phyloP scores from a whole-genome alignment of 345 rosid genomes.

The Euclidium syriacum region DNA sequence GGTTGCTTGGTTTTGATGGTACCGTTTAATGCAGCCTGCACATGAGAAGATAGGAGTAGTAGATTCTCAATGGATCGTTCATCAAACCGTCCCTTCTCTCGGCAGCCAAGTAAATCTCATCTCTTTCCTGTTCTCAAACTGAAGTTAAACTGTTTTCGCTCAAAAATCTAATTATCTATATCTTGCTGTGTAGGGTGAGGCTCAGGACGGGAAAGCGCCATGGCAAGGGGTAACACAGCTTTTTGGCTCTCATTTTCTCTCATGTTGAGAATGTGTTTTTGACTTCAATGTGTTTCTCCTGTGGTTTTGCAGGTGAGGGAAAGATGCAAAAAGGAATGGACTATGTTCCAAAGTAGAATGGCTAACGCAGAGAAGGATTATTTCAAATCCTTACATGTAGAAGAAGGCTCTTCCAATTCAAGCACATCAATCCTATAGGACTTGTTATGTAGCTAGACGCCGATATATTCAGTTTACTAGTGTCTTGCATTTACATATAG shows the following conservation, averaged over 20 bases:
- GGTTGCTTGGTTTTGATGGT: neutral
- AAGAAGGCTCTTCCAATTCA: constrained; percentile 34
- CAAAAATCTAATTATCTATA: neutral
- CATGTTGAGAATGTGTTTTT: neutral
- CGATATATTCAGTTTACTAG: constrained; percentile 13
- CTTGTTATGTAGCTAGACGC: constrained; percentile 5
- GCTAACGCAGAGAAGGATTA: constrained; percentile 61
- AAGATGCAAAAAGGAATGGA: constrained; percentile 90
- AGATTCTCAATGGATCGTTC: constrained; percentile 96
- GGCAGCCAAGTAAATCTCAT: constrained; percentile 67
- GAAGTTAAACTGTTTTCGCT: neutral
- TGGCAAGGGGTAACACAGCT: constrained; percentile 77
- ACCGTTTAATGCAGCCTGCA: constrained; percentile 60
- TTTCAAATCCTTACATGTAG: constrained; percentile 29
- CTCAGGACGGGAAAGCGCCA: constrained; percentile 60
- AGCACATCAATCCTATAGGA: constrained; percentile 30
- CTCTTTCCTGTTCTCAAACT: neutral
- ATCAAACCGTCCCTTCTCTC: constrained; percentile 81
- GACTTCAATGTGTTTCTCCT: neutral
- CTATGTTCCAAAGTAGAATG: constrained; percentile 70
- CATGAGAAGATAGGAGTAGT: constrained; percentile 99
- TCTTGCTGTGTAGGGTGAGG: constrained; percentile 49
- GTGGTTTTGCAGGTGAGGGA: constrained; percentile 62
- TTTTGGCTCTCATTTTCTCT: neutral
- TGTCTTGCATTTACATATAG: constrained; percentile 28